Evolutionary conservation across 2,329 filamentous ascomycete genomes (phyloP).

Genomic region (Phialophora chinensis): DNA sequence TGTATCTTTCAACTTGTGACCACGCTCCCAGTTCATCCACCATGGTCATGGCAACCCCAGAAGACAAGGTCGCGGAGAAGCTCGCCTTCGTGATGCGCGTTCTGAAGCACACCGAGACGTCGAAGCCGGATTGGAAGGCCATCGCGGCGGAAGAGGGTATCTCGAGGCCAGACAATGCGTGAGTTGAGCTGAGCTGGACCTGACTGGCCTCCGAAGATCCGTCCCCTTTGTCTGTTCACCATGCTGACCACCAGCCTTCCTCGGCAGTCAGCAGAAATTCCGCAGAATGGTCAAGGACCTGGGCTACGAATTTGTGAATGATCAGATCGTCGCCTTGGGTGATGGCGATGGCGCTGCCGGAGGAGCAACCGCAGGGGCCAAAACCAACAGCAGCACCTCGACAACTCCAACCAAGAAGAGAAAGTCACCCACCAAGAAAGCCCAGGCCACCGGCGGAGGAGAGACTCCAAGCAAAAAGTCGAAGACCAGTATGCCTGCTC

Average conservation of each 20-base stretch:
- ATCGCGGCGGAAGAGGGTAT: not conserved
- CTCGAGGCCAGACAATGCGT: not conserved
- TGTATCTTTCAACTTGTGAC: not conserved
- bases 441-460: not conserved
- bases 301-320: not conserved
- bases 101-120: not conserved
- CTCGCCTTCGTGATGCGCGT: not conserved
- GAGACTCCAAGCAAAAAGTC: conserved; percentile 2
- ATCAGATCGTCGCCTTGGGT: not conserved
- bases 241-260: not conserved
- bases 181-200: not conserved
- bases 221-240: not conserved
- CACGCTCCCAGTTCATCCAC: not conserved
- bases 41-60: not conserved
- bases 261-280: not conserved
- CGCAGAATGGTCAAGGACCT: not conserved
- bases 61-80: conserved; percentile 2
- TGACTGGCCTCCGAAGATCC: not conserved
- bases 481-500: not conserved
- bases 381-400: not conserved
- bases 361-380: not conserved
- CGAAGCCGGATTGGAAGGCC: conserved; percentile 1
- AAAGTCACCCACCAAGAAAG: conserved; percentile 5
- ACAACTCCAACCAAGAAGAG: conserved; percentile 1
- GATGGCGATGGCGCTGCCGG: not conserved